A percentile compares a stretch with the other conserved stretches of the same genome.
phyloP scores from a whole-genome alignment of 768 basidiomycete genomes.

The Lactarius sanguifluus region DNA sequence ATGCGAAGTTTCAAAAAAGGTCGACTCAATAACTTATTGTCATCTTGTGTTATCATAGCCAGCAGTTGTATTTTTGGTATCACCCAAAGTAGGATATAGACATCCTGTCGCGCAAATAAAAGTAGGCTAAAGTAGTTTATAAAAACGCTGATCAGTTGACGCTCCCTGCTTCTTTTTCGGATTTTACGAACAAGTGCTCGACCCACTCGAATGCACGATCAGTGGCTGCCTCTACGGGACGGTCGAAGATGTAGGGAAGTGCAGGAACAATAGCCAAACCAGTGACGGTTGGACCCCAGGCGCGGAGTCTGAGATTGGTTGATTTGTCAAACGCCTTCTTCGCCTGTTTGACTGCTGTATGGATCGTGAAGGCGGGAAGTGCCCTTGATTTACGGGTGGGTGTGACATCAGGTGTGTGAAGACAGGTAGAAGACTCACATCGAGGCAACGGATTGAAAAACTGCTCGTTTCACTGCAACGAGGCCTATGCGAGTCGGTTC shows the following conservation, averaged over 20 bases:
- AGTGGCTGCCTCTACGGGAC: slow-evolving; percentile 72
- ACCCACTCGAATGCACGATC: slow-evolving; percentile 72
- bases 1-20: slow-evolving; percentile 10
- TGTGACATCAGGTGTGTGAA: slow-evolving; percentile 11
- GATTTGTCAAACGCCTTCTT: slow-evolving; percentile 63
- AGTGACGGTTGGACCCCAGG: slow-evolving; percentile 75
- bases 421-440: slow-evolving; percentile 51
- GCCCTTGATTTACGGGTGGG: slow-evolving; percentile 48
- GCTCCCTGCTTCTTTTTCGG: slow-evolving; percentile 35
- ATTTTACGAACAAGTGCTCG: slow-evolving; percentile 51
- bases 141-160: slow-evolving; percentile 5
- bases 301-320: slow-evolving; percentile 55
- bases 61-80: slow-evolving; percentile 10
- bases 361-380: slow-evolving; percentile 81
- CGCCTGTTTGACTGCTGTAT: slow-evolving; percentile 74
- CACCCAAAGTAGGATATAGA: slow-evolving; percentile 7
- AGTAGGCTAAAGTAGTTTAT: background rate
- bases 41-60: slow-evolving; percentile 18
- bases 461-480: slow-evolving; percentile 71
- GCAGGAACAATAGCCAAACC: slow-evolving; percentile 72
- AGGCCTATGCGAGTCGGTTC: slow-evolving; percentile 68
- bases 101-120: background rate
- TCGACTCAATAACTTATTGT: slow-evolving; percentile 28
- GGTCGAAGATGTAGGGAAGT: slow-evolving; percentile 75
- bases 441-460: slow-evolving; percentile 79